Conservation (phyloP, 192 early-diverging fungal species). For the Kappamyces sp. region DNA sequence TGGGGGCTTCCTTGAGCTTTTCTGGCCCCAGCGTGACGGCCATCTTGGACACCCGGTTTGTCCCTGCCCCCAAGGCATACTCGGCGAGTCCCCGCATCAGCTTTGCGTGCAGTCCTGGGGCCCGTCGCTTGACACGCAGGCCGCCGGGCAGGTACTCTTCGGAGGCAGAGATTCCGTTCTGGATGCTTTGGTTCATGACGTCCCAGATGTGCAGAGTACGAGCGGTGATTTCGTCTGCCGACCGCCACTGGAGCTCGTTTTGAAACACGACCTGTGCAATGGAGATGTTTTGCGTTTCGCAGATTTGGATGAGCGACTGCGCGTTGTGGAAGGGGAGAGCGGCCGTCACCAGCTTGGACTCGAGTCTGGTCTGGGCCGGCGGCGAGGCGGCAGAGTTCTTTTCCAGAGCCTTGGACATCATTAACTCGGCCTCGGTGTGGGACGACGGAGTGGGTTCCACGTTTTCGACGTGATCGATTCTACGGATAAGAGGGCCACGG, state of each 20-base stretch:
- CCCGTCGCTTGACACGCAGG: conserved; percentile 74
- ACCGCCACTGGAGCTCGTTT: conserved; percentile 88
- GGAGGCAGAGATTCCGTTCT: conserved; percentile 33
- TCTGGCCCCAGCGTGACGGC: not conserved
- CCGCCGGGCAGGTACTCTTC: conserved; percentile 68
- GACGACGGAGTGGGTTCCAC: conserved; percentile 8
- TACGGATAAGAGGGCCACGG: no score
- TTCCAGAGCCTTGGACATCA: conserved; percentile 1
- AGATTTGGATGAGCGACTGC: conserved; percentile 70
- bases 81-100: conserved; percentile 53
- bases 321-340: conserved; percentile 81
- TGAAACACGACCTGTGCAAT: conserved; percentile 95
- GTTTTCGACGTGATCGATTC: conserved; percentile 36
- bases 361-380: conserved; percentile 7
- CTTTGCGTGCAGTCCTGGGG: conserved; percentile 80
- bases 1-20: conserved; percentile 13
- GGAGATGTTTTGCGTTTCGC: conserved; percentile 72
- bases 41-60: no score
- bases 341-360: conserved; percentile 52
- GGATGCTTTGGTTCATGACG: conserved; percentile 78
- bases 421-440: not conserved
- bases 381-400: conserved; percentile 29
- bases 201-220: conserved; percentile 78
- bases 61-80: conserved; percentile 4
- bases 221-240: conserved; percentile 69